phyloP scores from a whole-genome alignment of 495 filamentous ascomycete genomes.

The Talaromyces adpressus region DNA sequence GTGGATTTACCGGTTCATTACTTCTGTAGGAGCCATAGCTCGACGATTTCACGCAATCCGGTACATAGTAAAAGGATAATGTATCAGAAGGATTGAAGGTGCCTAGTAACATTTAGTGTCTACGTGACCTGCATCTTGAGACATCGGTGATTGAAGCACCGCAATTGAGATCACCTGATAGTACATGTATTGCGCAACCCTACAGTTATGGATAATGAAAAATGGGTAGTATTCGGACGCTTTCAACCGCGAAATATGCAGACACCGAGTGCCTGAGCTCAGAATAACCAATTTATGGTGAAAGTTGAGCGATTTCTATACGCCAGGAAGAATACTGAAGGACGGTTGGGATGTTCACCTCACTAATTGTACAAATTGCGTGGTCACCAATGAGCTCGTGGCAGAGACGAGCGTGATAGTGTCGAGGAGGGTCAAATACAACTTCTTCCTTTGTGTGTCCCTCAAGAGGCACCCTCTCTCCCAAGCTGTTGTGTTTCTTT shows the following conservation, averaged over 20 bases:
- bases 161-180: neutral
- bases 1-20: too few relatives aligned
- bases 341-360: neutral
- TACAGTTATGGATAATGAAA: neutral
- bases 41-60: too few relatives aligned
- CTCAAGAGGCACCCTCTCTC: neutral
- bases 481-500: neutral
- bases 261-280: neutral
- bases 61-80: too few relatives aligned
- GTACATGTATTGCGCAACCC: neutral
- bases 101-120: too few relatives aligned
- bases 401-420: neutral
- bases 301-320: neutral
- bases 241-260: neutral
- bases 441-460: neutral
- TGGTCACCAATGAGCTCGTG: neutral
- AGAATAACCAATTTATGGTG: neutral
- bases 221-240: neutral
- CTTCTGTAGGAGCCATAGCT: too few relatives aligned
- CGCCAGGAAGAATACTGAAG: neutral
- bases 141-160: neutral
- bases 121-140: neutral
- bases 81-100: too few relatives aligned
- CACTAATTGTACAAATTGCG: neutral
- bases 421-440: neutral